phyloP scores from a whole-genome alignment of 1,139 yeast genomes.

The Geotrichum candidum region DNA sequence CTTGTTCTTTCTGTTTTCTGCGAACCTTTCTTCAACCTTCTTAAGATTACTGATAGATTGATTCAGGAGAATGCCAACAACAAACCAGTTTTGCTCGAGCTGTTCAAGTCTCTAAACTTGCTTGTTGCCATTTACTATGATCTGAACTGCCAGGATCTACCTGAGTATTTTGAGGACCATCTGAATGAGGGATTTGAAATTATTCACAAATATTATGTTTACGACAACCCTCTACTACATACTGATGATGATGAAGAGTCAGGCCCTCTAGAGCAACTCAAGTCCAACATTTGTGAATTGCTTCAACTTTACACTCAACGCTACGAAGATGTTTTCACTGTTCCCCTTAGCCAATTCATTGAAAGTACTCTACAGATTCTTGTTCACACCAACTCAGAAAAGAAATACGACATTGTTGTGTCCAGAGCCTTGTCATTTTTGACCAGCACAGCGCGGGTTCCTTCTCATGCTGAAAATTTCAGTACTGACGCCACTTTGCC shows the following conservation, averaged over 20 bases:
- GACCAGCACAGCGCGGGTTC: conserved; percentile 72
- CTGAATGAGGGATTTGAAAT: conserved; percentile 70
- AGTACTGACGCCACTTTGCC: conserved; percentile 61
- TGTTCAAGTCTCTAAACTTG: conserved; percentile 66
- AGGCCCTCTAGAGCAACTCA: conserved; percentile 65
- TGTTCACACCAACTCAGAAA: conserved; percentile 59
- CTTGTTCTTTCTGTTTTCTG: conserved; percentile 81
- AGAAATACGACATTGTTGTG: conserved; percentile 77
- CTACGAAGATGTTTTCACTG: conserved; percentile 84
- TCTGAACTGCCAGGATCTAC: conserved; percentile 94
- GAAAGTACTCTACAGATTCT: conserved; percentile 78
- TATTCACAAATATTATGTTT: conserved; percentile 71
- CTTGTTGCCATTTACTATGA: conserved; percentile 82
- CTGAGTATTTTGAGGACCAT: conserved; percentile 95
- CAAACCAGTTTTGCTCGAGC: conserved; percentile 45
- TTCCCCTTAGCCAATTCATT: conserved; percentile 69
- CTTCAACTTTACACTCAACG: conserved; percentile 81
- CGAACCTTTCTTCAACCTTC: conserved; percentile 66
- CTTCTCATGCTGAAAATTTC: conserved; percentile 57
- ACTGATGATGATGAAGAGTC: conserved; percentile 66
- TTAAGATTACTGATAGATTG: conserved; percentile 59
- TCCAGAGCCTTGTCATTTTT: conserved; percentile 76
- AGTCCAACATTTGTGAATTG: conserved; percentile 79
- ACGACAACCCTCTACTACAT: conserved; percentile 47
- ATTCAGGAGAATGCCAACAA: conserved; percentile 46